Evolutionary conservation across 2,329 filamentous ascomycete species (phyloP).

Genomic region (Phialophora macrospora): DNA sequence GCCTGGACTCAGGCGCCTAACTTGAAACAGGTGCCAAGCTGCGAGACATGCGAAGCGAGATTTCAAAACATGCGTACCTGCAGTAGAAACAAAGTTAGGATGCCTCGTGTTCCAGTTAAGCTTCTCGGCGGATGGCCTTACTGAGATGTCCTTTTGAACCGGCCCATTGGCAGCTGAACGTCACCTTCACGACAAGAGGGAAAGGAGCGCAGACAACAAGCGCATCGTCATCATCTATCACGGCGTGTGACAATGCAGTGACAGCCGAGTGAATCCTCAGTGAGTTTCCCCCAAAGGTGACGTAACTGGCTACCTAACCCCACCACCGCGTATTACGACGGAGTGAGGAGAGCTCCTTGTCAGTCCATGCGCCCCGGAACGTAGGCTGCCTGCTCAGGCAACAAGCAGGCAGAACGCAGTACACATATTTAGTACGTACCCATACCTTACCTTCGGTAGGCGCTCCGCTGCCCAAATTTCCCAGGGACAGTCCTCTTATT

Average conservation of each 20-base stretch:
- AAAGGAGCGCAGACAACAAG: too few relatives aligned
- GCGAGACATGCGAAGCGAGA: background rate
- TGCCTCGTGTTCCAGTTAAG: background rate
- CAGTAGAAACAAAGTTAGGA: background rate
- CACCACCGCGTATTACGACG: background rate
- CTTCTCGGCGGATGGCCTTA: too few relatives aligned
- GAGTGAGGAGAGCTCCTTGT: background rate
- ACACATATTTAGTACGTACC: background rate
- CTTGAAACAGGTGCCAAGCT: slow-evolving; percentile 4
- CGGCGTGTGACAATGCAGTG: too few relatives aligned
- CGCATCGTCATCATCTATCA: too few relatives aligned
- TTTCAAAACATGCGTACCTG: background rate
- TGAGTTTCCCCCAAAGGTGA: too few relatives aligned
- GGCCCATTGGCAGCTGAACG: too few relatives aligned
- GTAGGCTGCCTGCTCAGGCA: background rate
- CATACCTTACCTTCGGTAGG: background rate
- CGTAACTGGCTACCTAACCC: too few relatives aligned
- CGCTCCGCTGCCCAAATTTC: background rate
- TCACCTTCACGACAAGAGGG: too few relatives aligned
- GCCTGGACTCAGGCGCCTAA: background rate
- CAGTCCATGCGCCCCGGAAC: too few relatives aligned
- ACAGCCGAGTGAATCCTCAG: too few relatives aligned
- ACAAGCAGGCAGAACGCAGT: background rate
- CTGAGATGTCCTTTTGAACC: too few relatives aligned
- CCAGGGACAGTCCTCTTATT: background rate